These are phyloP conservation scores for Phlyctochytrium arcticum DNA, from an alignment of 192 early-diverging fungal genomes.

Conservation along the genomic window DNA sequence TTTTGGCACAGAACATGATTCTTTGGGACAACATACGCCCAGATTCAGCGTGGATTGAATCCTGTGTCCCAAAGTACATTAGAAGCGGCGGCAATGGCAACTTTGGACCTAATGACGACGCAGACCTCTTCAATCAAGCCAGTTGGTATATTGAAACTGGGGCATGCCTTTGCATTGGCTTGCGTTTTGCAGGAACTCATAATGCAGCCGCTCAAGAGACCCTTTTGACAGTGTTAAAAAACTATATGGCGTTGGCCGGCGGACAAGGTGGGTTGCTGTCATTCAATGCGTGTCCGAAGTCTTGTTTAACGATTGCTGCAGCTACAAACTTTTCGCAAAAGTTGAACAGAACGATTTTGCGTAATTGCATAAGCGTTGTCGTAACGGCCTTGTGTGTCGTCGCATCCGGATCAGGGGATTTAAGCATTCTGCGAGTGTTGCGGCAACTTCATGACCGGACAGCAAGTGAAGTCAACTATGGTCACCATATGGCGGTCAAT, in stretches of 20 bases:
- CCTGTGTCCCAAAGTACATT: constrained; percentile 63
- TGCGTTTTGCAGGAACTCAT: constrained; percentile 60
- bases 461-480: constrained; percentile 55
- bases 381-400: constrained; percentile 62
- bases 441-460: constrained; percentile 48
- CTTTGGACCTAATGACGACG: background rate
- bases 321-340: constrained; percentile 53
- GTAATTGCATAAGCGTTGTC: constrained; percentile 67
- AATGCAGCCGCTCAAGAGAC: constrained; percentile 41
- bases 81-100: background rate
- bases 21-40: constrained; percentile 69
- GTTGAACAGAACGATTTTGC: constrained; percentile 59
- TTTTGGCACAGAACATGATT: constrained; percentile 68
- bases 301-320: too few relatives aligned
- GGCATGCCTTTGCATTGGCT: constrained; percentile 60
- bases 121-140: constrained; percentile 54
- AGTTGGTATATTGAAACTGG: constrained; percentile 65
- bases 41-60: constrained; percentile 58
- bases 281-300: too few relatives aligned
- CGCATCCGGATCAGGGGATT: constrained; percentile 76
- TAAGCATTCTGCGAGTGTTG: constrained; percentile 56
- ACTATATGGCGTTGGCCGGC: too few relatives aligned
- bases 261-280: too few relatives aligned
- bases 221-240: background rate
- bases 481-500: constrained; percentile 64